phyloP scores from a whole-genome alignment of 306 rosid species.

The Rosa persica region DNA sequence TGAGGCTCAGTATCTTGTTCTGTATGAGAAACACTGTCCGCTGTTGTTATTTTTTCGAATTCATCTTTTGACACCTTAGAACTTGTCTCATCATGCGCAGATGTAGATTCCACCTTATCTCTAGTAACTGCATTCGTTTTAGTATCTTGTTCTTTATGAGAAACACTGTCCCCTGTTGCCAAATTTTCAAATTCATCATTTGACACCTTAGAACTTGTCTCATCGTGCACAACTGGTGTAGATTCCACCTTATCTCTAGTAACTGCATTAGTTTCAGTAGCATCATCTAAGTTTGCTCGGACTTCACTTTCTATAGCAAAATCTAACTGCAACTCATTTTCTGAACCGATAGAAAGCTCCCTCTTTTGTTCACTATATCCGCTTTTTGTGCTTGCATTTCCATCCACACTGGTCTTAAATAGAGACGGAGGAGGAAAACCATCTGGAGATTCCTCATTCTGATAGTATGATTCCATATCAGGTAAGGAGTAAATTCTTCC shows the following conservation, averaged over 20 bases:
- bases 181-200: conserved; percentile 31
- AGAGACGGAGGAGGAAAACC: conserved; percentile 31
- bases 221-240: conserved; percentile 28
- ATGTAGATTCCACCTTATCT: conserved; percentile 30
- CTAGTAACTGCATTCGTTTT: conserved; percentile 8
- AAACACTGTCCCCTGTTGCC: conserved; percentile 8
- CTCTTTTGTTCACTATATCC: conserved; percentile 22
- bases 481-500: conserved; percentile 65
- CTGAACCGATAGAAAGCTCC: conserved; percentile 19
- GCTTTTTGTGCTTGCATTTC: conserved; percentile 10
- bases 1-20: not conserved
- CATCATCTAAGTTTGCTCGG: conserved; percentile 30
- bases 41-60: conserved; percentile 18
- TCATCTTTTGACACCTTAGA: conserved; percentile 26
- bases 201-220: conserved; percentile 17
- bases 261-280: conserved; percentile 18
- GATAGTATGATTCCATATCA: conserved; percentile 46
- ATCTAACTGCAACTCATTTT: conserved; percentile 18
- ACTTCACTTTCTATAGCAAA: conserved; percentile 7
- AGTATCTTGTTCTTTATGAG: not conserved
- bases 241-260: conserved; percentile 24
- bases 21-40: not conserved
- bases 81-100: conserved; percentile 24
- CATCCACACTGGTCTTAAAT: conserved; percentile 20
- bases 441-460: conserved; percentile 38